A percentile compares a stretch with the other conserved stretches of the same genome.
phyloP scores from a whole-genome alignment of 805 yeast genomes.

The Kuraishia cidri region DNA sequence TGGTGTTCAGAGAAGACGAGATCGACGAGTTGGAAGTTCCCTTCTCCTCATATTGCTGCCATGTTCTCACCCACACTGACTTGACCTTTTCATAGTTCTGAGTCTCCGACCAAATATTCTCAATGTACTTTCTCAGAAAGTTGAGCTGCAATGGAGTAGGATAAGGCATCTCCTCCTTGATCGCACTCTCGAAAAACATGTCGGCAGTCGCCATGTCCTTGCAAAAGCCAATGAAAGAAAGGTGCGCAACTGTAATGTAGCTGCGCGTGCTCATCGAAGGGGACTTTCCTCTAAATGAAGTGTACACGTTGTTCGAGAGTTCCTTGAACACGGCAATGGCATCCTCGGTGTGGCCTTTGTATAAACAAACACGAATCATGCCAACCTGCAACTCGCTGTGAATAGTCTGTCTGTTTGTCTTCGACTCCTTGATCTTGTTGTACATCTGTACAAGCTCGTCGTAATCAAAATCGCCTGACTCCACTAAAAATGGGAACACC shows the following conservation, averaged over 20 bases:
- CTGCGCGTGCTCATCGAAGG: constrained; percentile 23
- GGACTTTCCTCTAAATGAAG: constrained; percentile 6
- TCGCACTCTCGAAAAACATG: constrained; percentile 66
- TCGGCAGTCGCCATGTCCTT: constrained; percentile 64
- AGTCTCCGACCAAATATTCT: constrained; percentile 49
- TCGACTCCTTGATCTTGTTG: constrained; percentile 24
- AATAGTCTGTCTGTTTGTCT: constrained; percentile 18
- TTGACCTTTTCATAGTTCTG: constrained; percentile 50
- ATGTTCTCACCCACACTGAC: constrained; percentile 54
- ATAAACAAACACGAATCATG: constrained; percentile 65
- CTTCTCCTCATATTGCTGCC: constrained; percentile 41
- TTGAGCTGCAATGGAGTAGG: constrained; percentile 64
- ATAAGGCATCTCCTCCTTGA: constrained; percentile 65
- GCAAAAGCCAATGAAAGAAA: constrained; percentile 71
- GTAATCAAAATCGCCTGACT: constrained; percentile 49
- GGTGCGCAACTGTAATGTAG: constrained; percentile 64
- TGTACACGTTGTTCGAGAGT: constrained; percentile 43
- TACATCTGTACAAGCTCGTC: constrained; percentile 53
- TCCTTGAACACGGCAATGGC: constrained; percentile 60
- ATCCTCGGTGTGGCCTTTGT: constrained; percentile 52
- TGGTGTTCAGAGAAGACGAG: constrained; percentile 62
- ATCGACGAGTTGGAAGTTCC: constrained; percentile 55
- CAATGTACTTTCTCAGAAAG: constrained; percentile 53
- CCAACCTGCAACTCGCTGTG: constrained; percentile 51
- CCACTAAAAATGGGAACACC: constrained; percentile 57